Evolutionary conservation across 176 grass and related monocot genomes (phyloP), one percentile per base, ranked within the genome.

Genomic region (Oryza nivara): DNA sequence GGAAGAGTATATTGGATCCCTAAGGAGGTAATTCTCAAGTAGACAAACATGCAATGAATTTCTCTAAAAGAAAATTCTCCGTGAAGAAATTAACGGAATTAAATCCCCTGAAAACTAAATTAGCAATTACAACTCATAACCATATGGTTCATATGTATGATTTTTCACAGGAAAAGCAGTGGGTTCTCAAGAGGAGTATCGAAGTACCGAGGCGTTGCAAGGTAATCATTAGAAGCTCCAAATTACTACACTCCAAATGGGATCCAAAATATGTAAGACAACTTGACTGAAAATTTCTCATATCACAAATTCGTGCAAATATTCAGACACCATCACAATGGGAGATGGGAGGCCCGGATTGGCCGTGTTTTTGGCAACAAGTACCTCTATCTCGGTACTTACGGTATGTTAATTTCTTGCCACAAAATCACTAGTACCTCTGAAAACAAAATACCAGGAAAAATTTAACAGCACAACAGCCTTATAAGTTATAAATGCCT

Each of bases 101-200:
- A 26, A 19, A 25, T 22, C 8, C 22, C 16, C 12, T 67, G 15
- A 47, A 68, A 45, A 9, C 8, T 4, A 34, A 63, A 34, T 3
- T 56, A 32, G 30, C 30, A 32, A 32, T 32, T 32, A 32, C 30
- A 32, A 32, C 30, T 32, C 30, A 32, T 32, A 32, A 32, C 30
- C 30, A 32, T 32, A 32, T 32, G 2, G 5, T 80, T 23, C 40
- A 43, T 61, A 64, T 41, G 66, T 20, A 75, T 83, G 58, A 20
- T 75, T 67, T 66, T 86, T 81, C 45, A 82, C 90, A 95, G 93
- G 90, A 95, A 91, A 84, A 95, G 93, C 83, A 92, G 93, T 48
- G 93, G 93, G 0, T 95, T 95, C 80, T 95, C 93, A 0, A 90
- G 93, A 86, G 93, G 93, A 11, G 90, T 95, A 52, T 95, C 93